Conservation (phyloP, 768 basidiomycete genomes). For the Mycena albidolilacea region DNA sequence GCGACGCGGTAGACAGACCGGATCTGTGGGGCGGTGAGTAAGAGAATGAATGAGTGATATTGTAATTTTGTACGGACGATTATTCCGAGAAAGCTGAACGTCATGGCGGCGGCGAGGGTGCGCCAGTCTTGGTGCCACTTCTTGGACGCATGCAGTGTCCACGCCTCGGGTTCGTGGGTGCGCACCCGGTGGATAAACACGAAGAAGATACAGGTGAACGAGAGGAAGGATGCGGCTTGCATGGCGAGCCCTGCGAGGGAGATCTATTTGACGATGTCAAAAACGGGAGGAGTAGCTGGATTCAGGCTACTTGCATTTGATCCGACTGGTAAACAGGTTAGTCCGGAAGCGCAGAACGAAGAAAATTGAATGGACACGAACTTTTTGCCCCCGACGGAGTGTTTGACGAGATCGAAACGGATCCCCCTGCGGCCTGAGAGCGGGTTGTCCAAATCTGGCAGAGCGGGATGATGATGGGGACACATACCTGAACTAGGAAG, state of each 20-base stretch:
- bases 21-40: constrained; percentile 54
- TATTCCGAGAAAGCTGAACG: constrained; percentile 73
- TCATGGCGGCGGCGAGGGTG: constrained; percentile 63
- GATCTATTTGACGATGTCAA: constrained; percentile 49
- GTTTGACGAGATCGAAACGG: constrained; percentile 59
- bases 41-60: neutral
- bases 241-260: constrained; percentile 71
- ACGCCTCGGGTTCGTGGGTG: constrained; percentile 56
- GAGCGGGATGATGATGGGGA: neutral
- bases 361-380: constrained; percentile 51
- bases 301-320: constrained; percentile 9
- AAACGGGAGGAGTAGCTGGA: neutral
- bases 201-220: constrained; percentile 63
- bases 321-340: constrained; percentile 10
- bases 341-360: neutral
- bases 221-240: constrained; percentile 67
- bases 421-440: constrained; percentile 63
- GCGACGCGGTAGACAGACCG: constrained; percentile 74
- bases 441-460: neutral
- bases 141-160: constrained; percentile 54
- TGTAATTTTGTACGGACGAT: constrained; percentile 58
- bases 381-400: constrained; percentile 44
- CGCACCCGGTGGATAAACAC: constrained; percentile 66
- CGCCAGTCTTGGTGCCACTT: constrained; percentile 74
- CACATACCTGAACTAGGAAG: constrained; percentile 73